Evolutionary conservation across 23 red algal species (phyloP), one percentile per base, ranked within the genome.

Genomic region (Pyropia haitanensis): DNA sequence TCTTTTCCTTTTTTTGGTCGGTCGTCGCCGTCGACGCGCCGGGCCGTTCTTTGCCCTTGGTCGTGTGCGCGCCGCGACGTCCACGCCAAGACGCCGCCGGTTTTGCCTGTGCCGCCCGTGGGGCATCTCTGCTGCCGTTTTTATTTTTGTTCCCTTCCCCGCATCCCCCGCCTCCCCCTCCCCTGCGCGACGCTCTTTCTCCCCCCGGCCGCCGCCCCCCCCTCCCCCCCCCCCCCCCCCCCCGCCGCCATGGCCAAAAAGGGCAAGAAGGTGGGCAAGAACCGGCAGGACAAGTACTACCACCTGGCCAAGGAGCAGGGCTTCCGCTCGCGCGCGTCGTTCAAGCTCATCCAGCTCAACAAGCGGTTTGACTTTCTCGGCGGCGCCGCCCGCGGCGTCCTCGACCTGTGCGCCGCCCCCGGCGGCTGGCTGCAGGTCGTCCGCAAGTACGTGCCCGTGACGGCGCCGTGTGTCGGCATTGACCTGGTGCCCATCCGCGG

Each of bases 281-380:
- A 89, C 50, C 85, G 92, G 24, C 71, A 83, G 64, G 92, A 96
- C 78, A 89, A 89, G 56, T 96, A 83, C 72, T 96, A 96, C 56
- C 78, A 89, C 57, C 76, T 96, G 27, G 92, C 92, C 27, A 96
- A 96, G 60, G 92, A 96, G 68, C 92, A 96, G 63, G 92, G 92
- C 53, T 96, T 72, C 56, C 92, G 92, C 28, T 96, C 92, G 33
- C 85, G 92, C 26, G 92, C 92, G 25, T 75, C 92, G 15, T 96
- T 96, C 78, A 96, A 96, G 58, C 71, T 96, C 13, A 69, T 96
- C 16, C 92, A 96, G 68, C 70, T 96, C 6, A 96, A 96, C 67
- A 82, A 79, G 53, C 75, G 87, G 30, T 69, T 80, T 67, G 92
- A 88, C 48, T 89, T 96, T 61, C 83, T 96, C 8, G 78, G 75